A percentile compares a stretch with the other conserved stretches of the same genome.
phyloP scores from a whole-genome alignment of 2,329 filamentous ascomycete genomes.

The Hymenoscyphus repandus region DNA sequence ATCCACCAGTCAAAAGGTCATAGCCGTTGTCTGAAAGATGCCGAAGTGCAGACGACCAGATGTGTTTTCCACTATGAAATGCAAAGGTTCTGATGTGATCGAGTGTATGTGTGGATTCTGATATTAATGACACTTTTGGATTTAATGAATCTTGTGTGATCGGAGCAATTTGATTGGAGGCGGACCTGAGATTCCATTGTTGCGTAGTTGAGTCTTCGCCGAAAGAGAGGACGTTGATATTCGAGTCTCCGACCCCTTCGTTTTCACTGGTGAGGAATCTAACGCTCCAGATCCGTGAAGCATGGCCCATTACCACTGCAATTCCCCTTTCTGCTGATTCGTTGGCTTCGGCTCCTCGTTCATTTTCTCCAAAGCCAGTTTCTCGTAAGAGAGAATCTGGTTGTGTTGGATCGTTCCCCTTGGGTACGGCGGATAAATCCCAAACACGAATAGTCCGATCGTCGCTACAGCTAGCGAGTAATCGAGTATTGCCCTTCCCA shows the following conservation, averaged over 20 bases:
- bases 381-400: constrained; percentile 35
- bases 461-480: constrained; percentile 92
- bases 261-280: constrained; percentile 48
- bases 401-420: background rate
- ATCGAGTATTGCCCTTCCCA: constrained; percentile 40
- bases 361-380: constrained; percentile 56
- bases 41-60: constrained; percentile 68
- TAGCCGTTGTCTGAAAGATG: background rate
- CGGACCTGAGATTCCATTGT: constrained; percentile 48
- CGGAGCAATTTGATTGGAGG: background rate
- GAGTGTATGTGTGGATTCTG: constrained; percentile 32
- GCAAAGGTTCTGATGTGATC: constrained; percentile 50
- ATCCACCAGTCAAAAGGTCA: constrained; percentile 65
- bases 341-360: constrained; percentile 25
- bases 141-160: background rate
- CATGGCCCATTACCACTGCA: constrained; percentile 77
- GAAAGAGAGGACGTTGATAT: constrained; percentile 63
- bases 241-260: constrained; percentile 8
- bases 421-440: constrained; percentile 51
- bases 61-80: constrained; percentile 80
- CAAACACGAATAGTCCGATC: constrained; percentile 86
- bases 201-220: constrained; percentile 80
- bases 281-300: constrained; percentile 85
- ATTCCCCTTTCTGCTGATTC: constrained; percentile 43
- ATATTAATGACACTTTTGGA: background rate